Base-by-base conservation (phyloP, 176 grass and related monocot species). In the Urochloa ruziziensis region DNA sequence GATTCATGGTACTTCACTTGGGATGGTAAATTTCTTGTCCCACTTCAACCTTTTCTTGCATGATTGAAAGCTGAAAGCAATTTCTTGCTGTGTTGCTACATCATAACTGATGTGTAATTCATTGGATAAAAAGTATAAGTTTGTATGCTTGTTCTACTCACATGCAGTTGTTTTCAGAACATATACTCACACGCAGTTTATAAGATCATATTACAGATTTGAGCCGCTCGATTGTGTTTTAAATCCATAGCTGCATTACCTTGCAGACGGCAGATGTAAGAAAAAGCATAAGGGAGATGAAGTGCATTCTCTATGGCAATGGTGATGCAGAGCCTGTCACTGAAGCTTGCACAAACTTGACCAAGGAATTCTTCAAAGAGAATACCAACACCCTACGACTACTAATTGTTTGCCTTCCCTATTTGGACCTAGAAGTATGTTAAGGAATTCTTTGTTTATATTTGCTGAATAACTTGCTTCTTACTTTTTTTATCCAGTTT, bases 231-330 rank as follows among this genome's bases (percentile, higher is more conserved):
- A 62, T 27, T 21, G 34, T 39, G 2, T 5, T 1, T 57, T 56
- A 81, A 66, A 52, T 42, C 30, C 0, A 7, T 2, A 19, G 1
- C 4, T 42, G n/a, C 37, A 53, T 81, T 40, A 23, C 4, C 36
- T 30, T 90, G 54, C 74, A 90, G 88, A 79, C 86, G 79, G 33
- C 1, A 5, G 83, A 86, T 48, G 46, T 90, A 43, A 72, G 48
- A 32, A 86, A 79, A 79, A 74, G 27, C 62, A 83, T 90, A 1
- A 62, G 58, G 23, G 79, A 86, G 11, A 73, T 90, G 83, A 90
- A 90, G 23, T 74, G 52, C 63, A 83, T 86, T 83, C 88, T 90
- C 49, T 90, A 86, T 23, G 88, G 88, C 0, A 79, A 74, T 69
- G 76, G 43, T 24, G 79, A 90, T 11, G 53, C 73, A 43, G 79